phyloP scores from a whole-genome alignment of 2,329 filamentous ascomycete species.

The Aspergillus terreus region DNA sequence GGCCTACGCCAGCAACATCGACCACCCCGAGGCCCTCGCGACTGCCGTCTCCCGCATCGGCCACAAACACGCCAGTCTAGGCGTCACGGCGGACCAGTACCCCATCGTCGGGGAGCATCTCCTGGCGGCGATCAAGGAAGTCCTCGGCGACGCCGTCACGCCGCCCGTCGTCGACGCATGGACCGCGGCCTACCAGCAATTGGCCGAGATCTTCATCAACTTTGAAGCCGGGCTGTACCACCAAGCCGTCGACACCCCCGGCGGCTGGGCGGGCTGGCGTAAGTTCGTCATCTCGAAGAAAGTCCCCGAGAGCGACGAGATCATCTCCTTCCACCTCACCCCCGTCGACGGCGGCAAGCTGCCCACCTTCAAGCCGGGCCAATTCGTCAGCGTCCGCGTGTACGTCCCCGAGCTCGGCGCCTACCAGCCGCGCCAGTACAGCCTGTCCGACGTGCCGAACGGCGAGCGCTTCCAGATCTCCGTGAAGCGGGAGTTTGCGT shows the following conservation, averaged over 20 bases:
- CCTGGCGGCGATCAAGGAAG: constrained; percentile 60
- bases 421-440: constrained; percentile 68
- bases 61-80: constrained; percentile 68
- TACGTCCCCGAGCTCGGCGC: constrained; percentile 56
- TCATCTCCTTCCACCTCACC: constrained; percentile 66
- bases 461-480: constrained; percentile 64
- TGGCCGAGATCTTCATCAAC: constrained; percentile 66
- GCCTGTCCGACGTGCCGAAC: constrained; percentile 62
- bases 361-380: constrained; percentile 64
- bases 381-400: constrained; percentile 65
- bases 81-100: constrained; percentile 65
- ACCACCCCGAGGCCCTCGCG: constrained; percentile 58
- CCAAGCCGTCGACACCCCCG: constrained; percentile 8
- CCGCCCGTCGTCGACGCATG: constrained; percentile 61
- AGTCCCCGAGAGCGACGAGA: constrained; percentile 60
- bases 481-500: constrained; percentile 63
- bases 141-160: constrained; percentile 65
- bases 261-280: constrained; percentile 60
- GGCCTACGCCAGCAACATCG: constrained; percentile 67
- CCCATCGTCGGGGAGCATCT: constrained; percentile 64
- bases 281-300: constrained; percentile 62
- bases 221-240: constrained; percentile 61
- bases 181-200: constrained; percentile 65
- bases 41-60: constrained; percentile 63
- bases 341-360: constrained; percentile 59